phyloP scores from a whole-genome alignment of 345 rosid species.

The Aquilaria sinensis region DNA sequence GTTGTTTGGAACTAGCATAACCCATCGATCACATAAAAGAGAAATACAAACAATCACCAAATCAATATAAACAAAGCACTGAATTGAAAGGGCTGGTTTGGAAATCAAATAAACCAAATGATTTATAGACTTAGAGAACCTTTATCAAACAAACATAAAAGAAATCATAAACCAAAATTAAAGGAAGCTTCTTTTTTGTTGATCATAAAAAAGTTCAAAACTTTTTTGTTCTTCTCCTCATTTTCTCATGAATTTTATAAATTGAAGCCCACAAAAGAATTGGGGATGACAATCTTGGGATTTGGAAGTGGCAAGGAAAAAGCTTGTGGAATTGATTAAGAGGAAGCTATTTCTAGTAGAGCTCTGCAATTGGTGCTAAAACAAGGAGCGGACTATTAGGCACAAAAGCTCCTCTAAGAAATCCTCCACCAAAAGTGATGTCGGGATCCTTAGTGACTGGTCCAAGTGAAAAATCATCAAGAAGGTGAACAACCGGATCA shows the following conservation, averaged over 20 bases:
- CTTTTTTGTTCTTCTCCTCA: too few relatives aligned
- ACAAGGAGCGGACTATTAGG: too few relatives aligned
- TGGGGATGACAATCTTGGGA: slow-evolving; percentile 9
- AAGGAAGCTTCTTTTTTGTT: not conserved
- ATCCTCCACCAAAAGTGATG: too few relatives aligned
- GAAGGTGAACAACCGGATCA: too few relatives aligned
- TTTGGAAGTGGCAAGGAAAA: slow-evolving; percentile 1
- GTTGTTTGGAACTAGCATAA: slow-evolving; percentile 73
- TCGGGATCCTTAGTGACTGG: too few relatives aligned
- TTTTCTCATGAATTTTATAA: not conserved
- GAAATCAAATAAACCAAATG: not conserved
- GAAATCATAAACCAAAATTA: slow-evolving; percentile 10
- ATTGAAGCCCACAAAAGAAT: slow-evolving; percentile 2
- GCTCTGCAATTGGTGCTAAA: too few relatives aligned
- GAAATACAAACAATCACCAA: not conserved
- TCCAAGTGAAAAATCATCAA: too few relatives aligned
- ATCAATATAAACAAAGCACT: not conserved
- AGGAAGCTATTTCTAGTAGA: too few relatives aligned
- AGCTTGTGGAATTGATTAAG: not conserved
- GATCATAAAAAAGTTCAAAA: too few relatives aligned
- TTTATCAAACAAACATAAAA: not conserved
- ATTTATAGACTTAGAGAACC: not conserved
- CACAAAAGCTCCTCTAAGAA: too few relatives aligned
- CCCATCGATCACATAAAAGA: slow-evolving; percentile 46
- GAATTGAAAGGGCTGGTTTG: not conserved